Evolutionary conservation across 2,329 filamentous ascomycete genomes (phyloP).

Genomic region (Bipolaris zeicola): DNA sequence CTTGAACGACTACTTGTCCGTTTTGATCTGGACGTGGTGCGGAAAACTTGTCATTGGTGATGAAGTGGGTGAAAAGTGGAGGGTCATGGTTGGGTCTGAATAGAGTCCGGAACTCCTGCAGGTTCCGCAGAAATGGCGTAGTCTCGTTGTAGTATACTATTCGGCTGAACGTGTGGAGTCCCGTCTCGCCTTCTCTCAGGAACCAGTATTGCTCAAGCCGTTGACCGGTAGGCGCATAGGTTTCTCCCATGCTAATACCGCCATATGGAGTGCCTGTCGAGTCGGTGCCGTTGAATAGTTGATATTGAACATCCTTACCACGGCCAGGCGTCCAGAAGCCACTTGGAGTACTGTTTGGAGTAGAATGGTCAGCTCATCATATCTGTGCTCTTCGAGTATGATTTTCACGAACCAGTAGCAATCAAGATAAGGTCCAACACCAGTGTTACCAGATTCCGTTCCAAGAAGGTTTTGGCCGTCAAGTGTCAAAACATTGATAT

Average conservation of each 20-base stretch:
- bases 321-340: slow-evolving; percentile 66
- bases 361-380: neutral
- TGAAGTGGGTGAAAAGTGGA: slow-evolving; percentile 64
- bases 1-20: slow-evolving; percentile 59
- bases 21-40: slow-evolving; percentile 59
- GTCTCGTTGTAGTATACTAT: slow-evolving; percentile 64
- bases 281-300: slow-evolving; percentile 60
- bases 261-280: slow-evolving; percentile 59
- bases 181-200: slow-evolving; percentile 65
- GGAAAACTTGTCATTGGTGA: slow-evolving; percentile 60
- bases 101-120: slow-evolving; percentile 66
- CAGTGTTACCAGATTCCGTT: slow-evolving; percentile 32
- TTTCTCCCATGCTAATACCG: slow-evolving; percentile 65
- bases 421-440: slow-evolving; percentile 49
- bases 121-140: slow-evolving; percentile 61
- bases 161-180: slow-evolving; percentile 66
- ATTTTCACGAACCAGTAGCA: slow-evolving; percentile 22
- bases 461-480: slow-evolving; percentile 49
- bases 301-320: slow-evolving; percentile 51
- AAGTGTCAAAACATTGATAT: slow-evolving; percentile 52
- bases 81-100: slow-evolving; percentile 62
- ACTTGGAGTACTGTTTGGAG: slow-evolving; percentile 52
- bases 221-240: slow-evolving; percentile 63
- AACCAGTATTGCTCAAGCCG: slow-evolving; percentile 70
- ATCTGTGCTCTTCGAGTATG: neutral